phyloP scores from a whole-genome alignment of 176 grass and related monocot species.

The Oryza brachyantha region DNA sequence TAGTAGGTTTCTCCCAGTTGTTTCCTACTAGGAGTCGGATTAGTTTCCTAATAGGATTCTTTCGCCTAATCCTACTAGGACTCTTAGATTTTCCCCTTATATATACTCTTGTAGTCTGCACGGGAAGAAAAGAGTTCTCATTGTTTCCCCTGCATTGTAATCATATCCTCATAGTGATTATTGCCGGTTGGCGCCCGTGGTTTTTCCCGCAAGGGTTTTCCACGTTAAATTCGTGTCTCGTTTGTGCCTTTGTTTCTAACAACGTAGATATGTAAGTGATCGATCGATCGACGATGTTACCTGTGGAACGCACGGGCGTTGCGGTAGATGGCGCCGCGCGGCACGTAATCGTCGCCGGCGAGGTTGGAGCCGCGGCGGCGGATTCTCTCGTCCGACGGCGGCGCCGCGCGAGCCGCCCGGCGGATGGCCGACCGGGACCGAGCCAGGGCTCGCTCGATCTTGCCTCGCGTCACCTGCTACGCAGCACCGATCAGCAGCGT shows the following conservation, averaged over 20 bases:
- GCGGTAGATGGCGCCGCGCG: constrained; percentile 76
- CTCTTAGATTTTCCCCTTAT: too few species aligned
- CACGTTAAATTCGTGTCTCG: too few species aligned
- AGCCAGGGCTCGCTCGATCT: constrained; percentile 50
- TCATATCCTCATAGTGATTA: too few species aligned
- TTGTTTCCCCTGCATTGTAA: too few species aligned
- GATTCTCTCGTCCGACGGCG: neutral
- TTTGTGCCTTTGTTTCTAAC: neutral
- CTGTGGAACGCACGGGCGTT: constrained; percentile 66
- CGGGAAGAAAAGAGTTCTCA: too few species aligned
- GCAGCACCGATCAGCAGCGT: neutral
- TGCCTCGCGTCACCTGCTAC: constrained; percentile 12
- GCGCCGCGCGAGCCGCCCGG: constrained; percentile 28
- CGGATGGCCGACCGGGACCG: constrained; percentile 53
- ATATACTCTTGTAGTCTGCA: too few species aligned
- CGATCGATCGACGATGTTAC: constrained; percentile 9
- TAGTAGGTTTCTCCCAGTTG: too few species aligned
- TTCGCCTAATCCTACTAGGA: too few species aligned
- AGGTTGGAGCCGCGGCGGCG: constrained; percentile 39
- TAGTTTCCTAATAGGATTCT: too few species aligned
- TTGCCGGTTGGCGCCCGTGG: too few species aligned
- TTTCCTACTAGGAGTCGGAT: too few species aligned
- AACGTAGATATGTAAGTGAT: neutral
- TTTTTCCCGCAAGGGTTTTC: too few species aligned
- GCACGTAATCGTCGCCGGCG: constrained; percentile 40